These are phyloP conservation scores for Trametes maxima DNA, from an alignment of 768 basidiomycete genomes.

Conservation along the genomic window DNA sequence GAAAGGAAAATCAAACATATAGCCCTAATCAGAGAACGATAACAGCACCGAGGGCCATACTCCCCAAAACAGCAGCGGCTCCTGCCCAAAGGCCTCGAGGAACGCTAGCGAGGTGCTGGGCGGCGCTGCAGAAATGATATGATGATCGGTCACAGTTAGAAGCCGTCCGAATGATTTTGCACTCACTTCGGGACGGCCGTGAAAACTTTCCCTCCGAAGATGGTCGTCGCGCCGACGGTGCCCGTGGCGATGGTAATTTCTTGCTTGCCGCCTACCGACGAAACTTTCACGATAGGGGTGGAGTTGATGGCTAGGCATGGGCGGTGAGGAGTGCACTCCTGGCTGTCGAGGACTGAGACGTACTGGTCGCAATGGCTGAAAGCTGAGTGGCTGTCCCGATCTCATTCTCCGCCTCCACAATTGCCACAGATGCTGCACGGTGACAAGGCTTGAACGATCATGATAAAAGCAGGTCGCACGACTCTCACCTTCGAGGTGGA, in stretches of 20 bases:
- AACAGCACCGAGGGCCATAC: constrained; percentile 5
- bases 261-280: neutral
- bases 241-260: neutral
- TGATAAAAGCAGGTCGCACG: too few species aligned
- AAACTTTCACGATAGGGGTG: neutral
- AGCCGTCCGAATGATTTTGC: neutral
- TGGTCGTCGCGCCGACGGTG: neutral
- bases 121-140: neutral
- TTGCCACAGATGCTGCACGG: too few species aligned
- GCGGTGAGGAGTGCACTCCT: neutral
- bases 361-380: neutral
- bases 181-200: neutral
- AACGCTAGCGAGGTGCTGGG: constrained; percentile 1
- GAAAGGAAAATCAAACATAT: neutral
- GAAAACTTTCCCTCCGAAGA: neutral
- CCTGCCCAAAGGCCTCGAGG: constrained; percentile 5
- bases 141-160: neutral
- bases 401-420: too few species aligned
- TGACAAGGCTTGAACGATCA: too few species aligned
- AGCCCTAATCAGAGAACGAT: neutral
- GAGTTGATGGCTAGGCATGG: neutral
- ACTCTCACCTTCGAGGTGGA: neutral
- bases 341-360: neutral
- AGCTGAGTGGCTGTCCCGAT: neutral
- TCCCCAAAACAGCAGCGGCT: constrained; percentile 1